Evolutionary conservation across 352 stramenopile species (phyloP), one percentile per base, ranked within the genome.

Genomic region (Stramenopiles sp.): DNA sequence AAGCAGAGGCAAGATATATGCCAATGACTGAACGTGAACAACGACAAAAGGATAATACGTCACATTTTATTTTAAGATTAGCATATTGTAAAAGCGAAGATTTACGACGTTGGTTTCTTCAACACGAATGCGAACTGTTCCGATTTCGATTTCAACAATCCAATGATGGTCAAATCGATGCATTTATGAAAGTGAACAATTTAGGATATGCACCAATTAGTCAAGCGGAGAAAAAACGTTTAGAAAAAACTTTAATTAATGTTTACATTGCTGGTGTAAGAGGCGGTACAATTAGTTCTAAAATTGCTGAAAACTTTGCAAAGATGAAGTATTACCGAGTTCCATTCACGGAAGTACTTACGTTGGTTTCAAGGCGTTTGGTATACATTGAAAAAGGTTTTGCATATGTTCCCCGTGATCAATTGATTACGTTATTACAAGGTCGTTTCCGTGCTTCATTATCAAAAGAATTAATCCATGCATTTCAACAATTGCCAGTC

Each of bases 71-170:
- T 73, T 83, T 99, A 79, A 89, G 95, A 31, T 92, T 98, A 80
- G 95, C 94, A 1, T 98, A 98, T 85, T 98, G 94, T 83, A 91
- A 96, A 78, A 96, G 90, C 0, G 96, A 99, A 80, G 95, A 99
- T 84, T 85, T 98, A 30, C 88, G 96, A 31, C 91, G 94, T 63
- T 99, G 96, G 96, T 98, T 98, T 83, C 84, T 98, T 20, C 88
- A 88, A 1, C 93, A 98, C 80, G 92, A 99, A 84, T 93, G 88
- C 79, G 86, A 87, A n/a, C 84, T 99, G 1, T 98, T 99, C 82
- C 86, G 91, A 82, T 90, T 86, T 81, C 86, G 87, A 31, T 79
- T 93, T 13, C 84, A 90, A 63, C 63, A 79, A 73, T 80, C 84
- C 63, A 77, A 33, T 0, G 32, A 74, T 31, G 63, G 53, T n/a